Base-by-base conservation (phyloP, 2,329 filamentous ascomycete species). In the Cytospora mali region DNA sequence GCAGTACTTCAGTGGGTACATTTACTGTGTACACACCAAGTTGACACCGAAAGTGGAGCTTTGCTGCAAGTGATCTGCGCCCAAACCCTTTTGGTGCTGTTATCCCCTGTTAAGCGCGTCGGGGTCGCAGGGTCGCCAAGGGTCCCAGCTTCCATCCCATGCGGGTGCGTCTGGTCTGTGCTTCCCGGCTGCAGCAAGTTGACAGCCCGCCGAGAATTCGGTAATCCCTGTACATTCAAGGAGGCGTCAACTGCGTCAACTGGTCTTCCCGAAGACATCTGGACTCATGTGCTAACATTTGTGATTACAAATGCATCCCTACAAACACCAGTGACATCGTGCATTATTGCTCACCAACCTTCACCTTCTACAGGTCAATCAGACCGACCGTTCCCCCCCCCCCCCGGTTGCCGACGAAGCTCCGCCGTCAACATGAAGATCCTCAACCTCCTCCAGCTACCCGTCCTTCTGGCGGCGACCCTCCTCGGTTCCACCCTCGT, bases 401-500 rank as follows among this genome's bases (percentile, higher is more conserved):
- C 35, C 35, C 4, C 16, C n/a, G n/a, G 14, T 39, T n/a, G 35
- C 35, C 35, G 35, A 6, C 35, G 35, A 39, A n/a, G 35, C 35
- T 18, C 6, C 39, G 39, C 50, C 21, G 49, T 6, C 58, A 28
- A 4, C 51, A 88, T 88, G 84, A 84, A 83, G 75, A 72, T 83
- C 49, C 76, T 76, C 21, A 74, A 68, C 61, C 68, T 81, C 65
- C 73, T 79, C 54, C 75, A 75, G 58, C 73, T 84, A 54, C 77
- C 80, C 46, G 77, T 80, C 68, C 75, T 85, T 60, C 71, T 84
- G 70, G 80, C 76, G 52, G 75, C 80, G 48, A 70, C 79, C 62
- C 70, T 85, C 62, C 73, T 87, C 53, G 74, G 77, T 61, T 74
- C 81, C 10, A 69, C 75, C 25, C 77, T 80, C 64, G 78, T 81